Percentiles rank a stretch among this genome's conserved stretches.
These are phyloP conservation scores for Neltuma alba DNA, from an alignment of 306 rosid species.

Conservation along the genomic window DNA sequence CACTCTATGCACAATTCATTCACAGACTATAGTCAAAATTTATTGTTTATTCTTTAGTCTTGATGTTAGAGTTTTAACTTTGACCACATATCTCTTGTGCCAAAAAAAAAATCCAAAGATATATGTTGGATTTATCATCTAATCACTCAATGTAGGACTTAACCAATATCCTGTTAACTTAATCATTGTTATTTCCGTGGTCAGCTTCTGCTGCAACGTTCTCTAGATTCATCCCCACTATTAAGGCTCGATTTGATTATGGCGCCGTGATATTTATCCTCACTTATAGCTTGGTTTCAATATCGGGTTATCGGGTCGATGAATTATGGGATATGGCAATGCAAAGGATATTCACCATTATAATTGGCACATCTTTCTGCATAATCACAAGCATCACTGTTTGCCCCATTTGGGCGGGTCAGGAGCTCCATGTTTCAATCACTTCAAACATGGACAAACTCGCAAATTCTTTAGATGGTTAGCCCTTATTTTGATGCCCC, in stretches of 20 bases:
- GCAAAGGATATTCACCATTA: slow-evolving; percentile 62
- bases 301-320: slow-evolving; percentile 69
- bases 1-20: too few species aligned
- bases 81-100: not conserved
- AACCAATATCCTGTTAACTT: not conserved
- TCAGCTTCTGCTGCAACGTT: slow-evolving; percentile 88
- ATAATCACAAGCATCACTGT: slow-evolving; percentile 51
- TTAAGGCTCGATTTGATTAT: slow-evolving; percentile 83
- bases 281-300: slow-evolving; percentile 77
- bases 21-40: not conserved
- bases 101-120: not conserved
- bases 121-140: not conserved
- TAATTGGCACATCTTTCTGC: slow-evolving; percentile 71
- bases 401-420: slow-evolving; percentile 93
- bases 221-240: slow-evolving; percentile 78
- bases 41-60: not conserved
- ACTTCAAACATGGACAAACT: slow-evolving; percentile 73
- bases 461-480: slow-evolving; percentile 66
- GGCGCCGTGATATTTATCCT: slow-evolving; percentile 81
- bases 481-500: too few species aligned
- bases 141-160: not conserved
- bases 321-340: slow-evolving; percentile 55
- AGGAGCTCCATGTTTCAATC: slow-evolving; percentile 59
- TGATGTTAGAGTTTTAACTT: not conserved
- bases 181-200: not conserved